Evolutionary conservation across 208 protist genomes (phyloP).

Genomic region (Balamuthia mandrillaris): DNA sequence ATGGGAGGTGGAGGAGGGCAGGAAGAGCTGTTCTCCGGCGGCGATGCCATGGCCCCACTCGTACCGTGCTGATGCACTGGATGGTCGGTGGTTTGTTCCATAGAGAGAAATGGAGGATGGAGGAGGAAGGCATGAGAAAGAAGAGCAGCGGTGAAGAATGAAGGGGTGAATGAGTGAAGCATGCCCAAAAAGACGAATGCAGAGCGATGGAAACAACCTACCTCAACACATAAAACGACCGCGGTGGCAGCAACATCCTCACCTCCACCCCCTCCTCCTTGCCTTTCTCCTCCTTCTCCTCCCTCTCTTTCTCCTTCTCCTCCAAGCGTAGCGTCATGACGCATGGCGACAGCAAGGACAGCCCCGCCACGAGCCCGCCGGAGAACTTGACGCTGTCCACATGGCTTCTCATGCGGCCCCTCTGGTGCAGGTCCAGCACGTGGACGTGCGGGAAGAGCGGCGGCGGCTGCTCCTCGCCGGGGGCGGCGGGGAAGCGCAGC

Average conservation of each 20-base stretch:
- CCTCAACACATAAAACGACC: constrained; percentile 30
- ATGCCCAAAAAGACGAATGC: background rate
- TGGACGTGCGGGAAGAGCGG: constrained; percentile 28
- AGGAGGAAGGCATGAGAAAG: background rate
- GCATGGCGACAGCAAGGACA: constrained; percentile 14
- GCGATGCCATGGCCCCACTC: constrained; percentile 28
- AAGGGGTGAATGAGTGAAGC: too few species aligned
- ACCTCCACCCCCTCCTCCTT: background rate
- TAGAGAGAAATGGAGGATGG: background rate
- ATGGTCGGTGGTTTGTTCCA: background rate
- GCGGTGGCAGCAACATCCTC: background rate
- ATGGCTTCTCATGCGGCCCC: constrained; percentile 16
- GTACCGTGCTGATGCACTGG: background rate
- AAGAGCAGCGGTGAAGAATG: background rate
- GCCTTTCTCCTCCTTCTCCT: too few species aligned
- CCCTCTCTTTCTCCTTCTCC: too few species aligned
- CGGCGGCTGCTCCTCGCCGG: background rate
- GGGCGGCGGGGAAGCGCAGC: background rate
- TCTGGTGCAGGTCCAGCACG: constrained; percentile 31
- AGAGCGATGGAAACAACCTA: background rate
- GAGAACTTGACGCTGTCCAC: constrained; percentile 40
- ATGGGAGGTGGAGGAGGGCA: too few species aligned
- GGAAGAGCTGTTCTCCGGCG: background rate
- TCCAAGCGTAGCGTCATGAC: constrained; percentile 19
- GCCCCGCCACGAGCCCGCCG: background rate